Base-by-base conservation (phyloP, 1,139 yeast genomes). In the Arxiozyma telluris region DNA sequence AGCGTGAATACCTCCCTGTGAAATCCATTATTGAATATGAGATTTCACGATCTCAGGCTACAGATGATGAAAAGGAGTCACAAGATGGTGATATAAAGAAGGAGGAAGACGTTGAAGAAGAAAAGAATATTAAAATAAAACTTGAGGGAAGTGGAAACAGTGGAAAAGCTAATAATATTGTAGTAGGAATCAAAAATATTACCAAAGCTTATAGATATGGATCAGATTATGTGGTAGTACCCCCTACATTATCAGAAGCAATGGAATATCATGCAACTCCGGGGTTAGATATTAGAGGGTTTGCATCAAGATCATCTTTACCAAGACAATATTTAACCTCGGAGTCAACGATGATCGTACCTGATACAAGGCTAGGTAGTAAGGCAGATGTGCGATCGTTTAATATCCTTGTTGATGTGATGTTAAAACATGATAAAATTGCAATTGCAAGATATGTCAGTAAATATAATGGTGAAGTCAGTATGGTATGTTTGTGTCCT, bases 171-270 rank as follows among this genome's bases (percentile, higher is more conserved):
- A 61, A 54, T 1, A 42, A 55, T 11, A 63, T 68, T 48, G 56
- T 64, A 4, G 72, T 76, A 1, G 67, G 69, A 0, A 65, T 63
- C 25, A 65, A 63, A 0, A 64, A 66, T 1, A 59, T 74, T 9
- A 68, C 70, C 6, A 74, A 73, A 38, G 95, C 88, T 0, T 88
- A 81, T 66, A 76, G 80, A 58, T 88, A 83, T 63, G 93, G 96
- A 7, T 73, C 81, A n/a, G 78, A 80, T 34, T 70, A 78, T n/a
- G 75, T 81, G 3, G 77, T 80, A 1, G 60, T 81, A 15, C 74
- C 80, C 15, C 69, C 73, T 0, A 75, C 76, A 2, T 70, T 84
- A 41, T 73, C 75, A 27, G 72, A 73, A 22, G 69, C 73, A 1
- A 66, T 54, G 23, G 68, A 67, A n/a, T 74, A 81, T 34, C 65